Evolutionary conservation across 1,139 yeast species (phyloP), one percentile per base, ranked within the genome.

Genomic region (Suhomyces wounanorum): DNA sequence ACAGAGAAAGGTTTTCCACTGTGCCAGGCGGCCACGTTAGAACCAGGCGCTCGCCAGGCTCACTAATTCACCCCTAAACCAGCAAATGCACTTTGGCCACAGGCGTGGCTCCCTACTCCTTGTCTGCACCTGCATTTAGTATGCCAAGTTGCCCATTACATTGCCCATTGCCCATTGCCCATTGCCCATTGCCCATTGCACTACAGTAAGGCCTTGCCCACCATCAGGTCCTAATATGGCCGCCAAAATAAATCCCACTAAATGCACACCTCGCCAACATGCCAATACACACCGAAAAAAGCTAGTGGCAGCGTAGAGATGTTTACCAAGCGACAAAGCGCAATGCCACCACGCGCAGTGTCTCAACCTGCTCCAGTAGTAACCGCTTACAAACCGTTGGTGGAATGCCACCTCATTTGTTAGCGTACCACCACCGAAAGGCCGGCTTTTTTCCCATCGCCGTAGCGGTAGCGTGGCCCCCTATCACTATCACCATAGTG

Each of bases 401-500:
- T 21, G 23, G 23, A 21, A 21, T 21, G 23, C 23, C 23, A 21
- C 23, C 23, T 21, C 23, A 21, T 3, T 21, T 21, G 3, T 6
- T 21, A 21, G 23, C 28, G 28, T 37, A 37, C 14, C 16, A 37
- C 28, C 23, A 21, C 23, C 23, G 23, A 21, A 21, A 21, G 23
- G 16, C 40, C 17, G 28, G 28, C 40, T 4, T 31, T 31, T 30
- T 31, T 33, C 11, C 37, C 37, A 18, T 33, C 37, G 37, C 37
- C 37, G 18, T 16, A 33, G 37, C 14, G 14, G 37, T 33, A 33
- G 37, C 37, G 37, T 33, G 42, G 28, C 45, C 45, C 45, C 33
- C 45, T 35, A 26, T 43, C 45, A 17, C 40, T 39, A 39, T 39
- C 38, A 23, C 43, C 17, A 14, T 28, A 23, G 26, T n/a, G 44